Percentiles rank a stretch among this genome's conserved stretches.
These are phyloP conservation scores for Conticribra guillardii DNA, from an alignment of 108 stramenopile species.

Conservation along the genomic window DNA sequence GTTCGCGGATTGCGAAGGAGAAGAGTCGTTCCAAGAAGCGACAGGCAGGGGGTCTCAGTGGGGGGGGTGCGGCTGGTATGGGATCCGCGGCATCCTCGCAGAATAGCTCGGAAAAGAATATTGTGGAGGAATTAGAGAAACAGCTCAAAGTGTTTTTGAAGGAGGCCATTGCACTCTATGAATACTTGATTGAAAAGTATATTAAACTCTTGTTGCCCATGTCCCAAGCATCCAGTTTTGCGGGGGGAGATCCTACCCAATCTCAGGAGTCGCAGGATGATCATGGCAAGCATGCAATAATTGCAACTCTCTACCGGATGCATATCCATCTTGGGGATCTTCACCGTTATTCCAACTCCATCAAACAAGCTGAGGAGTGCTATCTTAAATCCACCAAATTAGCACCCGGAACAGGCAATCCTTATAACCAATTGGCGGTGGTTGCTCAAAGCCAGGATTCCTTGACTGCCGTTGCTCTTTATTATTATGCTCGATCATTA, in stretches of 20 bases:
- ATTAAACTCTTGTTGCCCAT: conserved; percentile 37
- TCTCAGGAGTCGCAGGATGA: conserved; percentile 31
- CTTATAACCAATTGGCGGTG: conserved; percentile 86
- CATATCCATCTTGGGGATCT: conserved; percentile 79
- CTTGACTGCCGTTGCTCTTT: conserved; percentile 54
- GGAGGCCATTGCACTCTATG: conserved; percentile 73
- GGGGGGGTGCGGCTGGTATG: conserved; percentile 6
- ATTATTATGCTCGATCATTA: conserved; percentile 78
- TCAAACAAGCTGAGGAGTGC: conserved; percentile 56
- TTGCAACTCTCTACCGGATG: conserved; percentile 55
- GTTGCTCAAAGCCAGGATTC: conserved; percentile 63
- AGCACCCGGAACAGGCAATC: conserved; percentile 76
- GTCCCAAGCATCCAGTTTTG: conserved; percentile 22
- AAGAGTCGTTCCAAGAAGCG: conserved; percentile 45
- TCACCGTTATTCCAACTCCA: conserved; percentile 62
- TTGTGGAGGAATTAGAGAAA: conserved; percentile 33
- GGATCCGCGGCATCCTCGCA: too few species aligned
- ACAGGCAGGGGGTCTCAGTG: background rate
- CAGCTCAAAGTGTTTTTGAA: conserved; percentile 55
- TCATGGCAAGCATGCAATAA: conserved; percentile 39
- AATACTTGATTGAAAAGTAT: conserved; percentile 66
- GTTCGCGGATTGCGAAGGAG: conserved; percentile 51
- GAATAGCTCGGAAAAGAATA: conserved; percentile 4
- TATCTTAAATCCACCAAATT: conserved; percentile 65
- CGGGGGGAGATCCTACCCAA: too few species aligned